These are phyloP conservation scores for Mrakia gelida DNA, from an alignment of 768 basidiomycete genomes.

Conservation along the genomic window DNA sequence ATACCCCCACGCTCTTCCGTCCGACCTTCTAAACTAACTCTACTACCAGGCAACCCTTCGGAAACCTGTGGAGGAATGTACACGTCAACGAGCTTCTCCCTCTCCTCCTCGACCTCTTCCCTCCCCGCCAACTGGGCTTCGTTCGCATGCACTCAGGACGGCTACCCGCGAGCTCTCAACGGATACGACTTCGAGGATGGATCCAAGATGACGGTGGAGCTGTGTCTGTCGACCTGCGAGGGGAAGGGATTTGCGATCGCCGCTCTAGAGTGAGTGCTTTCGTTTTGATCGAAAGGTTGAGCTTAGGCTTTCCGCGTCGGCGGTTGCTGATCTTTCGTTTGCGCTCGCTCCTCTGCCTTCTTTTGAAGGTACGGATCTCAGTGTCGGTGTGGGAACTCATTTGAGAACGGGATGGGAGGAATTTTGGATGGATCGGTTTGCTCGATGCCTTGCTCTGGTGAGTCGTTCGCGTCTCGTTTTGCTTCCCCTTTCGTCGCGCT, in stretches of 20 bases:
- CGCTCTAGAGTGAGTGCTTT: neutral
- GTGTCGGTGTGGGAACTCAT: neutral
- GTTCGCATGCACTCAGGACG: constrained; percentile 1
- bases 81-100: neutral
- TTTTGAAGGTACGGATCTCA: neutral
- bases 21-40: neutral
- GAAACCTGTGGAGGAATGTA: constrained; percentile 5
- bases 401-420: neutral
- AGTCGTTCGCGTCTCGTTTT: neutral
- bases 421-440: neutral
- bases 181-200: neutral
- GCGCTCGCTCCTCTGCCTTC: neutral
- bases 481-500: neutral
- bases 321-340: too few relatives aligned
- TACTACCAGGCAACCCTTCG: neutral
- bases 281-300: too few relatives aligned
- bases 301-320: too few relatives aligned
- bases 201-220: neutral
- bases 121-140: constrained; percentile 2
- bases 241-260: constrained; percentile 4
- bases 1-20: neutral
- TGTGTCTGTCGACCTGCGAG: neutral
- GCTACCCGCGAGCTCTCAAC: neutral
- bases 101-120: neutral
- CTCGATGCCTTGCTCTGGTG: neutral